A percentile compares a stretch with the other conserved stretches of the same genome.
These are phyloP conservation scores for Zygosaccharomyces sapae DNA, from an alignment of 1,139 yeast species.

Conservation along the genomic window DNA sequence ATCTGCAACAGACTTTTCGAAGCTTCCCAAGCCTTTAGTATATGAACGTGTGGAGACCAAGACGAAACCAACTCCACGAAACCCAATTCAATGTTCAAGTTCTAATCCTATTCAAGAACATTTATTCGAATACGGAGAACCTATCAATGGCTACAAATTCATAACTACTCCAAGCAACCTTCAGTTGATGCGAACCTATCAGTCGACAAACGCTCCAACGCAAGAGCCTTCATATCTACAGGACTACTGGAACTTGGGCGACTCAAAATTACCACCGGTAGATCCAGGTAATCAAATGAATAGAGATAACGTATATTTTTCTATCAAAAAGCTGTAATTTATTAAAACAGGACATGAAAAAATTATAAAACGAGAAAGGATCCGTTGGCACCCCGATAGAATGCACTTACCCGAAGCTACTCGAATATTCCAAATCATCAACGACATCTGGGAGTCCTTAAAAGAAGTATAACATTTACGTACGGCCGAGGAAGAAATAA, in stretches of 20 bases:
- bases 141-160: conserved; percentile 14
- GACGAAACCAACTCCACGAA: background rate
- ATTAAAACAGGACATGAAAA: conserved; percentile 21
- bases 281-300: conserved; percentile 15
- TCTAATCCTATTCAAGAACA: background rate
- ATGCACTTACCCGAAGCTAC: conserved; percentile 31
- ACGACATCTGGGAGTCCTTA: conserved; percentile 37
- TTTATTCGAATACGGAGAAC: conserved; percentile 10
- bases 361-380: conserved; percentile 47
- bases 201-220: background rate
- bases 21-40: conserved; percentile 1
- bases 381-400: conserved; percentile 70
- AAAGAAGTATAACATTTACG: background rate
- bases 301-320: conserved; percentile 28
- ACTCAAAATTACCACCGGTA: background rate
- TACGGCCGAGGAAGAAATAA: background rate
- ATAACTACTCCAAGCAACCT: conserved; percentile 12
- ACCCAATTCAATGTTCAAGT: background rate
- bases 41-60: background rate
- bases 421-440: conserved; percentile 40
- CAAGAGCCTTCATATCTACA: background rate
- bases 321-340: conserved; percentile 16
- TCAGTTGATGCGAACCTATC: background rate
- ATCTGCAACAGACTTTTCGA: background rate
- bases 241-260: conserved; percentile 3